Conservation (phyloP, 495 filamentous ascomycete genomes). For the Trichoderma erinaceum region DNA sequence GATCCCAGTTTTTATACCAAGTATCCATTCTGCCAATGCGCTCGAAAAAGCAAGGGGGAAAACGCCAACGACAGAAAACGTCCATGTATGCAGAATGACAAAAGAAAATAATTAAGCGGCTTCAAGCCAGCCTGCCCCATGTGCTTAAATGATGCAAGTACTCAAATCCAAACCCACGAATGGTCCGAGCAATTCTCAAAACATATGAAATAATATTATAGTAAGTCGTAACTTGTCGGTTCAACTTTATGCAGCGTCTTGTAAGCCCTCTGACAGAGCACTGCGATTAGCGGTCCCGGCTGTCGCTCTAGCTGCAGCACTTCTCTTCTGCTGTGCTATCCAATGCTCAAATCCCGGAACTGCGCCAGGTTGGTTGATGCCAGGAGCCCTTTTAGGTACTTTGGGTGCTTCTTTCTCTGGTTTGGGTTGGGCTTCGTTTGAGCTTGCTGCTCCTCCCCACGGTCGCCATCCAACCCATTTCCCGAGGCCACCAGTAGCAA, state of each 20-base stretch:
- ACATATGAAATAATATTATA: neutral
- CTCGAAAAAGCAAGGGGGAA: neutral
- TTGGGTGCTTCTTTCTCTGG: neutral
- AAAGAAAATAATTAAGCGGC: neutral
- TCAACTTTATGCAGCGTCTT: neutral
- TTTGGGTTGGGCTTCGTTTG: slow-evolving; percentile 15
- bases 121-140: neutral
- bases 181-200: neutral
- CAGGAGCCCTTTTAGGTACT: slow-evolving; percentile 26
- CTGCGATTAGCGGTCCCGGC: slow-evolving; percentile 37
- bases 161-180: neutral
- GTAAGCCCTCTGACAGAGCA: slow-evolving; percentile 37
- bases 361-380: slow-evolving; percentile 48
- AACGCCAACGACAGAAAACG: neutral
- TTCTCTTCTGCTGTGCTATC: slow-evolving; percentile 33
- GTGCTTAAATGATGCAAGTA: neutral
- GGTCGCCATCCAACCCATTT: slow-evolving; percentile 43
- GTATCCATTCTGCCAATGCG: slow-evolving; percentile 1
- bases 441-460: slow-evolving; percentile 29
- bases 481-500: slow-evolving; percentile 27
- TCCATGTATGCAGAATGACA: slow-evolving; percentile 8
- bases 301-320: slow-evolving; percentile 35
- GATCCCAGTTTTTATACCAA: neutral
- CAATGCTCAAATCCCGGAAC: slow-evolving; percentile 47
- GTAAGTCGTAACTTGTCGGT: neutral